phyloP scores from a whole-genome alignment of 257 asterid genomes.

The Buddleja alternifolia region DNA sequence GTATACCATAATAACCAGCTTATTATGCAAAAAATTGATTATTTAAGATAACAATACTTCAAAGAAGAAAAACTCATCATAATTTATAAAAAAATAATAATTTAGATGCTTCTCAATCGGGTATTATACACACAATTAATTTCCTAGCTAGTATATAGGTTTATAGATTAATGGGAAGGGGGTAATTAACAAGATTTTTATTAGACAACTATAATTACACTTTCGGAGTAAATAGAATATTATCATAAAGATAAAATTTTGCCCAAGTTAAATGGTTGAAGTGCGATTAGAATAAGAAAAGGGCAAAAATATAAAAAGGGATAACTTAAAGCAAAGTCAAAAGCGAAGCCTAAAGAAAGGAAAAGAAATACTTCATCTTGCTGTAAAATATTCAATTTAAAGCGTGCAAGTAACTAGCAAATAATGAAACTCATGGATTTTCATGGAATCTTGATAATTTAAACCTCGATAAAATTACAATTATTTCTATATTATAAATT shows the following conservation, averaged over 20 bases:
- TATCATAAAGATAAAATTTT: not conserved
- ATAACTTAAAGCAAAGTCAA: not conserved
- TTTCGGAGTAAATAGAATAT: too few species aligned
- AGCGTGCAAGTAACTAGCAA: too few species aligned
- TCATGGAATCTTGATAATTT: too few species aligned
- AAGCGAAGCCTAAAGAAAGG: not conserved
- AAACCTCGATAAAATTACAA: too few species aligned
- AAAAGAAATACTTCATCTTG: not conserved
- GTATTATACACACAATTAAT: not conserved
- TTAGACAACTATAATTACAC: too few species aligned
- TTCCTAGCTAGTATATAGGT: not conserved
- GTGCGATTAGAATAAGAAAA: not conserved
- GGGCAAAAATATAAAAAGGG: not conserved
- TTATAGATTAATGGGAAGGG: not conserved
- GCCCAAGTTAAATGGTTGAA: not conserved
- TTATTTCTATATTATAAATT: too few species aligned
- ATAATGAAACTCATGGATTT: too few species aligned
- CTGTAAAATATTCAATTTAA: too few species aligned
- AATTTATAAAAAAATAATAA: not conserved
- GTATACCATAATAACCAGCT: too few species aligned
- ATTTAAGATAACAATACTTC: not conserved
- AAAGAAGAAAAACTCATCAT: not conserved
- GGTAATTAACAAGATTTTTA: not conserved
- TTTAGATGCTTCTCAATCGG: not conserved
- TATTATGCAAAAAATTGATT: too few species aligned